Evolutionary conservation across 2,329 filamentous ascomycete species (phyloP), one percentile per base, ranked within the genome.

Genomic region (Macrophomina phaseolina): DNA sequence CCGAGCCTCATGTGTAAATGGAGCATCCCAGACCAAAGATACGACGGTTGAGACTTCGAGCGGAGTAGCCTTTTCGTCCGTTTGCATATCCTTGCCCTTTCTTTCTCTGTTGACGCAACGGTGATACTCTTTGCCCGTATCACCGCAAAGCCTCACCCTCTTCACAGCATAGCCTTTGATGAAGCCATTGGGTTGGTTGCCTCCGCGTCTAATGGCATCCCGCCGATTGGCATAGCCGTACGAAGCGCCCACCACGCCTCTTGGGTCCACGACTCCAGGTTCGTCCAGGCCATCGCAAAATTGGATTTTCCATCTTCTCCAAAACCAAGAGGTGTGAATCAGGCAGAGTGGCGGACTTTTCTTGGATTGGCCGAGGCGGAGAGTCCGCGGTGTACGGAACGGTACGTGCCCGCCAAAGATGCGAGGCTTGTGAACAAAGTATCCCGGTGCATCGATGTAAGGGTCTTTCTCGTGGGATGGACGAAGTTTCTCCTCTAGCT

Each of bases 241-340:
- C 7, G 61, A 60, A 71, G 69, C 73, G 53, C 64, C 45, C 5
- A 78, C 73, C 0, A 76, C 72, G 4, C 76, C 75, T 8, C 75
- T 69, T 0, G 72, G 72, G 32, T 77, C 75, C 7, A 78, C 53
- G 3, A 77, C 72, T 6, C 70, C 71, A 3, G 67, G 68, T 23
- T 23, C 55, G 5, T 66, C 68, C 14, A 76, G 67, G 0, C 68
- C 68, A 5, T 71, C 53, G 0, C 74, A 73, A 38, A 78, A 69
- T 49, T 78, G 75, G 5, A 78, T 64, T 18, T 69, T 76, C 66
- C 75, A 78, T 11, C 65, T 68, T 30, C 68, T 67, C 75, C 76
- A 78, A 66, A 75, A 72, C 9, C 64, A 70, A 5, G 64, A 68
- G 16, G 51, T 68, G 32, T 74, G 72, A n/a, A 78, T 73, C 1